Base-by-base conservation (phyloP, 331 rosid species). In the Malus hybrid region DNA sequence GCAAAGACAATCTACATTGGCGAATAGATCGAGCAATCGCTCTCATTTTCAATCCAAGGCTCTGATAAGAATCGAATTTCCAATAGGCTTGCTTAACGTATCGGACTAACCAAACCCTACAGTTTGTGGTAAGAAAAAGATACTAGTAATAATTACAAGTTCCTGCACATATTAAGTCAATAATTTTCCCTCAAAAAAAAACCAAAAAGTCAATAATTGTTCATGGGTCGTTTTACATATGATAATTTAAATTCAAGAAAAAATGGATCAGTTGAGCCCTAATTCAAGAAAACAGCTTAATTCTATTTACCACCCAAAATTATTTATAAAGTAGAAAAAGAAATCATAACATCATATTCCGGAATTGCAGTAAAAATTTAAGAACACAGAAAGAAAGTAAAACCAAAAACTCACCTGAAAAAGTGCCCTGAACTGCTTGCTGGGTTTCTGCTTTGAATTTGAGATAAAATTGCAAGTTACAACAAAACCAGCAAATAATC, bases 31-130 rank as follows among this genome's bases (percentile, higher is more conserved):
- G 92, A 82, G 76, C 76, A 42, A 83, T 22, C n/a, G 66, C 80
- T 80, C 95, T 86, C 97, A 90, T 94, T 88, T 85, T 88, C 76
- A 77, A 54, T 71, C 77, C 64, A 65, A 27, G 33, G 55, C 71
- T 31, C 55, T 10, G 19, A 20, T 59, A 20, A 4, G 29, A 24
- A 44, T 10, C 39, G 32, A 34, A 61, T 65, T 11, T 39, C 27
- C 76, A 54, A 72, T 16, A 44, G 33, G 34, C 39, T 68, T 32
- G 46, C 39, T 72, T 32, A 27, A 60, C 22, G 71, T 36, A 54
- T 73, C 67, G 32, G 42, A 76, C 4, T 13, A 28, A 57, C 44
- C 69, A 65, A 75, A 77, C 52, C 81, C 93, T 86, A 24, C 24
- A 24, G 24, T 24, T 24, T 48, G n/a, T 7, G 50, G n/a, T n/a